Evolutionary conservation across 164 flowering plant genomes (phyloP).

Genomic region (Macadamia integrifolia): DNA sequence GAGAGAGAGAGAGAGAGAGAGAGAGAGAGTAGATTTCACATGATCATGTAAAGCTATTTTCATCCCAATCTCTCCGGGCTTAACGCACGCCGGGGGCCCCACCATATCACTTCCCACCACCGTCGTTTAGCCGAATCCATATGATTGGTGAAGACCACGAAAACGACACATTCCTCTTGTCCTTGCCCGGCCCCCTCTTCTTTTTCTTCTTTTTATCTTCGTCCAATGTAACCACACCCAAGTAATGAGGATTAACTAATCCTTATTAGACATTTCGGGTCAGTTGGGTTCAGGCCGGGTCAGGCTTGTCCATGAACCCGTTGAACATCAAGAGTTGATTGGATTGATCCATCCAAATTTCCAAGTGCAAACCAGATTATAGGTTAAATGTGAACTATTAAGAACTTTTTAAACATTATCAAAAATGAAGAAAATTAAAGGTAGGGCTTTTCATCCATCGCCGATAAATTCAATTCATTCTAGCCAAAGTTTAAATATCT

Average conservation of each 20-base stretch:
- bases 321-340: too few relatives aligned
- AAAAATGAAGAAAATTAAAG: too few relatives aligned
- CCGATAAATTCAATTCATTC: too few relatives aligned
- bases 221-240: not conserved
- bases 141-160: conserved; percentile 12
- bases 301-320: not conserved
- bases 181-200: not conserved
- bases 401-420: too few relatives aligned
- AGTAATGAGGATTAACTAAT: not conserved
- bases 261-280: not conserved
- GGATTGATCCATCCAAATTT: too few relatives aligned
- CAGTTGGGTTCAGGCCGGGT: not conserved
- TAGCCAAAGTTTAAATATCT: too few relatives aligned
- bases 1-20: not conserved
- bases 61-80: not conserved
- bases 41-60: not conserved
- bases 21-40: not conserved
- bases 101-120: conserved; percentile 10
- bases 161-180: not conserved
- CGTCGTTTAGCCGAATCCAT: conserved; percentile 11
- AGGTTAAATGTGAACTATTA: too few relatives aligned
- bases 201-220: not conserved
- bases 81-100: conserved; percentile 16
- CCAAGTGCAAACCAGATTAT: too few relatives aligned
- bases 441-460: too few relatives aligned